Percentiles rank a stretch among this genome's conserved stretches.
These are phyloP conservation scores for Verticillium tricorpus DNA, from an alignment of 2,329 filamentous ascomycete genomes.

Conservation along the genomic window DNA sequence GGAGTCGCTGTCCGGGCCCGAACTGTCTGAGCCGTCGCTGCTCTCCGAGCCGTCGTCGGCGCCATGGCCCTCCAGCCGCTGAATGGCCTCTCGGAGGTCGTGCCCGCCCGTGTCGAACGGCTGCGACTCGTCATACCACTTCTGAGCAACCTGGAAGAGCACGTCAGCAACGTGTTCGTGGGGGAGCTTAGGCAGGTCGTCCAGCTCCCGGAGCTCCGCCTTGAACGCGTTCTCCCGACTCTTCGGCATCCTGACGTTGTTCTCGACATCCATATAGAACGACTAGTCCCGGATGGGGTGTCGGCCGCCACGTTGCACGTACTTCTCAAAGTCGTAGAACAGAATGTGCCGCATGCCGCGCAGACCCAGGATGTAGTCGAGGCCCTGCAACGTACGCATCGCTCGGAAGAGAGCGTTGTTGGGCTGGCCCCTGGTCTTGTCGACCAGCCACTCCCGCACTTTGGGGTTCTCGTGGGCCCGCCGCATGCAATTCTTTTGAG, in stretches of 20 bases:
- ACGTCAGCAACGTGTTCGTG: constrained; percentile 12
- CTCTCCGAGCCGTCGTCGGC: not conserved
- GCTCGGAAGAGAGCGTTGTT: constrained; percentile 31
- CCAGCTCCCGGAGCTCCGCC: constrained; percentile 19
- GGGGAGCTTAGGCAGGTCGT: constrained; percentile 8
- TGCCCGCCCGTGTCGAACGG: not conserved
- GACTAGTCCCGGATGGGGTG: constrained; percentile 24
- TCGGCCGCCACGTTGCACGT: constrained; percentile 1
- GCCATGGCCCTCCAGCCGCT: not conserved
- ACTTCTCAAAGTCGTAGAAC: constrained; percentile 33
- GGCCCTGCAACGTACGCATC: constrained; percentile 36
- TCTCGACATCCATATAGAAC: constrained; percentile 26
- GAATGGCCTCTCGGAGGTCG: not conserved
- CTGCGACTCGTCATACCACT: constrained; percentile 17
- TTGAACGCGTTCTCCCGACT: constrained; percentile 1
- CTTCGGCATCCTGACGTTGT: constrained; percentile 18
- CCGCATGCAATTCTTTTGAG: constrained; percentile 20
- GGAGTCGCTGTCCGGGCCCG: not conserved
- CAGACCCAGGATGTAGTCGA: constrained; percentile 38
- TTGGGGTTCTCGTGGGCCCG: constrained; percentile 28
- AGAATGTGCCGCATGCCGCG: constrained; percentile 36
- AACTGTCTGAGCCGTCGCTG: not conserved
- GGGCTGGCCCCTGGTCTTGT: constrained; percentile 30
- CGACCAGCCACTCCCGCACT: constrained; percentile 16
- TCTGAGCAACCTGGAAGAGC: constrained; percentile 13